Percentiles rank a stretch among this genome's conserved stretches.
phyloP scores from a whole-genome alignment of 805 yeast species.

The Lachancea kluyveri region DNA sequence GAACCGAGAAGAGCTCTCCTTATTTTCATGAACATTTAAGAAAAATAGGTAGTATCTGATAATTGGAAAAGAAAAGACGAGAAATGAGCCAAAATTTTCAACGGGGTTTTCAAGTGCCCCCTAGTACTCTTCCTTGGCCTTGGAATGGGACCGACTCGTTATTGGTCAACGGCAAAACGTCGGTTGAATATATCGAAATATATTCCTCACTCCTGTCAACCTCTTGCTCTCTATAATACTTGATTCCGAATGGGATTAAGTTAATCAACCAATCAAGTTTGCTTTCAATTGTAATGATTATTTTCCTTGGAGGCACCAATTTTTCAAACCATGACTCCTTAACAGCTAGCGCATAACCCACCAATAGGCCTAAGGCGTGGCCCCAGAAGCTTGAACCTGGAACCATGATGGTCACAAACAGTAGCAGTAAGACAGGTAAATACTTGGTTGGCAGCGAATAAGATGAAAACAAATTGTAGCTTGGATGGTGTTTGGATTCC shows the following conservation, averaged over 20 bases:
- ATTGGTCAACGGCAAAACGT: conserved; percentile 15
- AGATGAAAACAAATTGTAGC: conserved; percentile 35
- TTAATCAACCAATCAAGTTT: conserved; percentile 45
- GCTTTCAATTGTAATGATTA: conserved; percentile 58
- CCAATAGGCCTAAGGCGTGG: conserved; percentile 58
- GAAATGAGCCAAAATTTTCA: too few species aligned
- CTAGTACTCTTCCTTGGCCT: conserved; percentile 18
- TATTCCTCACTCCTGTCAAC: conserved; percentile 32
- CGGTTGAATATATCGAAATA: conserved; percentile 21
- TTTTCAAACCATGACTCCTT: conserved; percentile 45
- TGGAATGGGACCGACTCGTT: conserved; percentile 6
- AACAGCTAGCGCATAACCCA: conserved; percentile 58
- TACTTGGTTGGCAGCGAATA: conserved; percentile 51
- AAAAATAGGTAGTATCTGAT: too few species aligned
- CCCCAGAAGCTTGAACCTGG: conserved; percentile 72
- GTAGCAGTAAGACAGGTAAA: conserved; percentile 49
- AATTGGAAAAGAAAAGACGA: too few species aligned
- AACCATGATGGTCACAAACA: conserved; percentile 43
- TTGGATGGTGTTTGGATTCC: conserved; percentile 38
- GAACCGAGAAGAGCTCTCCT: too few species aligned
- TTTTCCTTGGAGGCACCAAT: conserved; percentile 59
- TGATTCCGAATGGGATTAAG: conserved; percentile 46
- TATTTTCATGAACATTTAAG: too few species aligned
- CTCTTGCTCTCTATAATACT: conserved; percentile 52
- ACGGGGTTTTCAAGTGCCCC: too few species aligned